These are phyloP conservation scores for Peziza echinospora DNA, from an alignment of 495 filamentous ascomycete genomes.

Conservation along the genomic window DNA sequence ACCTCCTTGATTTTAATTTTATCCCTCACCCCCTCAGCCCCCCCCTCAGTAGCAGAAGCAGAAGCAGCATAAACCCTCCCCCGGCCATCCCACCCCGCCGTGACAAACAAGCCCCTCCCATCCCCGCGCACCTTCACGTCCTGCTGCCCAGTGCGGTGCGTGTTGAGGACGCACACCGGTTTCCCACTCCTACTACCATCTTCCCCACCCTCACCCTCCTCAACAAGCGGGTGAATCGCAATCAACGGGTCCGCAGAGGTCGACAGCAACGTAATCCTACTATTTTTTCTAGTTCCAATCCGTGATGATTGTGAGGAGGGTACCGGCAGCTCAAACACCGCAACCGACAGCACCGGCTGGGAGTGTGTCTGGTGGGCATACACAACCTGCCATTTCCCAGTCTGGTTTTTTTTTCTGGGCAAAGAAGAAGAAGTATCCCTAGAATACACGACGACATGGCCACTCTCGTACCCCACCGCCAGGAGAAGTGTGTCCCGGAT, in stretches of 20 bases:
- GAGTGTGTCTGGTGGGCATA: constrained; percentile 50
- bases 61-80: constrained; percentile 74
- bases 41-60: too few relatives aligned
- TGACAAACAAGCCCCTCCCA: constrained; percentile 63
- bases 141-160: constrained; percentile 82
- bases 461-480: constrained; percentile 70
- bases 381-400: constrained; percentile 33
- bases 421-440: constrained; percentile 16
- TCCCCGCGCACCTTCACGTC: constrained; percentile 55
- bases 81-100: constrained; percentile 77
- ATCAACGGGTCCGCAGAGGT: constrained; percentile 60
- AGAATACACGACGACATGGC: constrained; percentile 40
- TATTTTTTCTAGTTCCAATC: too few relatives aligned
- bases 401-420: too few relatives aligned
- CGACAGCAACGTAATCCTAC: constrained; percentile 52
- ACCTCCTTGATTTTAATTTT: too few relatives aligned
- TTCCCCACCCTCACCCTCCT: not conserved
- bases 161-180: constrained; percentile 41
- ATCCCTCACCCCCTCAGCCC: too few relatives aligned
- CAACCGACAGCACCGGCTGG: too few relatives aligned
- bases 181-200: not conserved
- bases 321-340: too few relatives aligned
- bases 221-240: constrained; percentile 29
- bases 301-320: not conserved
- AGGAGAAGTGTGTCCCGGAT: constrained; percentile 24